Base-by-base conservation (phyloP, 192 early-diverging fungal genomes). In the Thoreauomyces humboldtii region DNA sequence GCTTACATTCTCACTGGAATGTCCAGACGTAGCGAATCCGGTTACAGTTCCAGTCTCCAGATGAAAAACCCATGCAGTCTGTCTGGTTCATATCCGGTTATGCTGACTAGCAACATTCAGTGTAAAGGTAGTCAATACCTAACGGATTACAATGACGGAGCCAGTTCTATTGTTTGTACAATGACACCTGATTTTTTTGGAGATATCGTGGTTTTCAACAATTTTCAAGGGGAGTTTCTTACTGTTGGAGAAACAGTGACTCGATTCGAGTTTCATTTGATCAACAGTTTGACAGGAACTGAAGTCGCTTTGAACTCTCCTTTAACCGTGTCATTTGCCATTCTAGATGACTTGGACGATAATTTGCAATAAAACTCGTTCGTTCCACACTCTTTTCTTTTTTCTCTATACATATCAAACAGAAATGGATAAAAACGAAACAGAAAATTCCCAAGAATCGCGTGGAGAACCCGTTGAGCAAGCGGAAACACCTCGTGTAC, bases 261-360 rank as follows among this genome's bases (percentile, higher is more conserved):
- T 24, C n/a, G 25, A 34, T 15, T 66, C 0, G 55, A 66, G 19
- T 66, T 66, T 42, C 29, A 42, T 42, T 54, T 66, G 11, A 58
- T 66, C 24, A 42, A 66, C 33, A 44, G 37, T 17, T 22, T 31
- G 12, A 66, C 53, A n/a, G 42, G 32, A 21, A 3, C 17, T 0
- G 64, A 66, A 24, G 53, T 66, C 11, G 2, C 53, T 37, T 21
- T 55, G 37, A 58, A 56, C 25, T 24, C 28, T 46, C 64, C 64
- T 3, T 28, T 66, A 2, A 66, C 53, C 4, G 64, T 66, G n/a
- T 11, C 2, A 0, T 38, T 66, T 24, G 54, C 64, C 25, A 21
- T 66, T 33, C 21, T 24, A 15, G 64, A 66, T 32, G 64, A 66
- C 25, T 14, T 57, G 0, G 19, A 1, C n/a, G n/a, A n/a, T n/a